These are phyloP conservation scores for Fusarium domesticum DNA, from an alignment of 2,329 filamentous ascomycete species.

Conservation along the genomic window DNA sequence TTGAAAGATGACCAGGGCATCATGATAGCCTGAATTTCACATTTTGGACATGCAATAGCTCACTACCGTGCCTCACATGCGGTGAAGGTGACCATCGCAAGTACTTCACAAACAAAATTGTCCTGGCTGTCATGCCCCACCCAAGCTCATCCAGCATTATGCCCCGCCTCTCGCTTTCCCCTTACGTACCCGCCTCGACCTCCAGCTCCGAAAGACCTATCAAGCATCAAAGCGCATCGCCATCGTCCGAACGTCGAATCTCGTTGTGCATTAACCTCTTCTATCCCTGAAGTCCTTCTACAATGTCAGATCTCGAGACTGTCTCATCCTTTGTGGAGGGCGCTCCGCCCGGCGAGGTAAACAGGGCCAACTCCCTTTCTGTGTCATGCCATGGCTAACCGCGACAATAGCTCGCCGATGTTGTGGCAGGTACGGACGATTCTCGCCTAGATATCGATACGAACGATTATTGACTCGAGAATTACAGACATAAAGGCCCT, in stretches of 20 bases:
- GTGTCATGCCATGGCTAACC: conserved; percentile 32
- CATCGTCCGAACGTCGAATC: conserved; percentile 9
- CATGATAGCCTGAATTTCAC: neutral
- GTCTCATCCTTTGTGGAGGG: conserved; percentile 88
- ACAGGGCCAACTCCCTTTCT: conserved; percentile 24
- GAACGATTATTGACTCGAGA: conserved; percentile 19
- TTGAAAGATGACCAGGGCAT: neutral
- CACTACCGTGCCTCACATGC: neutral
- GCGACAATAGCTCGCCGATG: conserved; percentile 69
- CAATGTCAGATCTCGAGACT: conserved; percentile 41
- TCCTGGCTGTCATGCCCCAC: conserved; percentile 19
- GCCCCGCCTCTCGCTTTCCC: conserved; percentile 27
- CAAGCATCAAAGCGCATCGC: conserved; percentile 21
- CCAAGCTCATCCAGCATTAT: conserved; percentile 16
- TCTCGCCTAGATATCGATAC: neutral
- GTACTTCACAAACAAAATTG: conserved; percentile 12
- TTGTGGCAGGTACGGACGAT: conserved; percentile 68
- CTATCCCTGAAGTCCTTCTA: conserved; percentile 8
- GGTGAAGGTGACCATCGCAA: neutral
- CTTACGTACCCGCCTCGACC: conserved; percentile 14
- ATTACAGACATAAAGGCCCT: conserved; percentile 81
- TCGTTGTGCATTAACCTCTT: conserved; percentile 4
- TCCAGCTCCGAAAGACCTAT: conserved; percentile 14
- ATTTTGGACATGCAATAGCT: neutral
- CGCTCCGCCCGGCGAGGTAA: conserved; percentile 93